Conservation (phyloP, 495 filamentous ascomycete species). For the Elasticomyces elasticus region DNA sequence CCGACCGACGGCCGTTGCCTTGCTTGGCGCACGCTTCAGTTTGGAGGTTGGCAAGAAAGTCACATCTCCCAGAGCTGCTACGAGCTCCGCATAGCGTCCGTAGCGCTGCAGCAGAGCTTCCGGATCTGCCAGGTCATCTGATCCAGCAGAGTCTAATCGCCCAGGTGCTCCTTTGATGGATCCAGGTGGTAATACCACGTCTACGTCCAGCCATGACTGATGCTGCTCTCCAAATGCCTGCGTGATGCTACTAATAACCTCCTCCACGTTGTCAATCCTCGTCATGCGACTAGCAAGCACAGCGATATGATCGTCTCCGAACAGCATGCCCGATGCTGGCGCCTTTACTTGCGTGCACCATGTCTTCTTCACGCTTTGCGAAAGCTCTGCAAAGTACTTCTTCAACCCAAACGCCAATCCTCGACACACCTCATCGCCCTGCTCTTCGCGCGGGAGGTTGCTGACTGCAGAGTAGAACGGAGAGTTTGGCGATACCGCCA, state of each 20-base stretch:
- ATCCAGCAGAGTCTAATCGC: constrained; percentile 28
- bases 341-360: constrained; percentile 37
- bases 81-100: constrained; percentile 59
- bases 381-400: constrained; percentile 86
- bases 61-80: constrained; percentile 68
- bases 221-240: constrained; percentile 65
- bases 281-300: constrained; percentile 75
- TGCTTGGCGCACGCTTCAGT: constrained; percentile 76
- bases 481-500: constrained; percentile 88
- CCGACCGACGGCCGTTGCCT: constrained; percentile 64
- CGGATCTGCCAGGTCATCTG: constrained; percentile 42
- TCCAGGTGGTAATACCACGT: constrained; percentile 71
- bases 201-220: constrained; percentile 74
- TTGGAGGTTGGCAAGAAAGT: constrained; percentile 83
- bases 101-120: constrained; percentile 59
- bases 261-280: constrained; percentile 60
- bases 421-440: constrained; percentile 82
- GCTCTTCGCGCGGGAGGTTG: constrained; percentile 83
- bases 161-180: constrained; percentile 51
- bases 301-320: constrained; percentile 87
- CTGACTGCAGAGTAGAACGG: constrained; percentile 87
- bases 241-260: constrained; percentile 61
- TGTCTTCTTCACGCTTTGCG: constrained; percentile 59
- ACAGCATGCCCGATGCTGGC: constrained; percentile 55
- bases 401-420: constrained; percentile 82